A percentile compares a stretch with the other conserved stretches of the same genome.
phyloP scores from a whole-genome alignment of 176 grass and related monocot species.

The Olyra latifolia region DNA sequence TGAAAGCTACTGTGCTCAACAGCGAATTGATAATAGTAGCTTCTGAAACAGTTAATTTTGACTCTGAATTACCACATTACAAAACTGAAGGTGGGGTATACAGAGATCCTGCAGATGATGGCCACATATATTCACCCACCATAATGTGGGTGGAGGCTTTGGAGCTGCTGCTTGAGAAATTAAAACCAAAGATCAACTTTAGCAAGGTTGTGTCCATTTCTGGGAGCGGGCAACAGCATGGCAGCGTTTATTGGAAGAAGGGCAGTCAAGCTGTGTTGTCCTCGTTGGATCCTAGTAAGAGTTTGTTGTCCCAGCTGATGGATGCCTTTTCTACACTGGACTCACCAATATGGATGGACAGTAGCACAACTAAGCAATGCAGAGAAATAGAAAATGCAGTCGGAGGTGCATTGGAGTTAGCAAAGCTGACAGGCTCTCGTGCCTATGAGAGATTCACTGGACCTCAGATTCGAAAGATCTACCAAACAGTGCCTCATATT shows the following conservation, averaged over 20 bases:
- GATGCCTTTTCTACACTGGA: constrained; percentile 76
- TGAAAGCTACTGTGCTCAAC: constrained; percentile 87
- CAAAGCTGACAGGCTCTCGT: constrained; percentile 83
- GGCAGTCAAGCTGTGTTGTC: constrained; percentile 50
- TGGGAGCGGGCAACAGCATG: constrained; percentile 93
- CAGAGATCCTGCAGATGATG: constrained; percentile 69
- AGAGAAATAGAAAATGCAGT: constrained; percentile 92
- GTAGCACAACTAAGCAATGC: constrained; percentile 88
- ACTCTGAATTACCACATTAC: constrained; percentile 83
- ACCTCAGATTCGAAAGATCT: constrained; percentile 85
- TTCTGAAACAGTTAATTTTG: constrained; percentile 80
- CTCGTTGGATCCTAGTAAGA: constrained; percentile 68
- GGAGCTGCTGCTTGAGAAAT: constrained; percentile 77
- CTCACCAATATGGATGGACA: constrained; percentile 98
- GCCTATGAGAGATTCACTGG: constrained; percentile 92
- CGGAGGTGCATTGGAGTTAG: constrained; percentile 80
- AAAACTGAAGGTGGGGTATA: constrained; percentile 85
- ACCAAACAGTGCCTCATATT: constrained; percentile 44
- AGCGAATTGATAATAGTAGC: constrained; percentile 59
- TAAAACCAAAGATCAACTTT: constrained; percentile 76
- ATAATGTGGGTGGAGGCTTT: constrained; percentile 95
- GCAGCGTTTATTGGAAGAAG: constrained; percentile 98
- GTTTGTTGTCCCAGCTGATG: constrained; percentile 56
- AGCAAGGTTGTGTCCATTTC: constrained; percentile 66
- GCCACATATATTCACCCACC: constrained; percentile 81